These are phyloP conservation scores for Bolboschoenus planiculmis DNA, from an alignment of 176 grass and related monocot genomes.

Conservation along the genomic window DNA sequence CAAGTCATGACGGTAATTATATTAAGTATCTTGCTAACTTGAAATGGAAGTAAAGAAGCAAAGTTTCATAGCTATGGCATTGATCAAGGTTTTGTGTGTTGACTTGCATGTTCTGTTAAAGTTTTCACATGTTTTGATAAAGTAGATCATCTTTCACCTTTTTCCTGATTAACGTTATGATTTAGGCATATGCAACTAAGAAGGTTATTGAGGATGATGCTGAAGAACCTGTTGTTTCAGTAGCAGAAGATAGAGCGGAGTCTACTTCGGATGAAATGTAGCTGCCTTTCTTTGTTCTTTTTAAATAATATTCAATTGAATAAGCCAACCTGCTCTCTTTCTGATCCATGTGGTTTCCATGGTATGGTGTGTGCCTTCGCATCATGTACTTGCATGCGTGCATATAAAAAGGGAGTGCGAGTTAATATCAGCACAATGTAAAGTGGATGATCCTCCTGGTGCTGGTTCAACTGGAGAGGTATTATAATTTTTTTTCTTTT, in stretches of 20 bases:
- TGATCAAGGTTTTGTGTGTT: neutral
- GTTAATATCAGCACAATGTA: neutral
- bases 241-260: neutral
- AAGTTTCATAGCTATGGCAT: neutral
- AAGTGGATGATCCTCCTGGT: neutral
- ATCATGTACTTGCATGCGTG: neutral
- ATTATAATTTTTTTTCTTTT: neutral
- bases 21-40: neutral
- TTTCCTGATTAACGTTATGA: neutral
- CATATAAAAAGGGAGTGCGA: conserved; percentile 6
- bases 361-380: neutral
- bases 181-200: neutral
- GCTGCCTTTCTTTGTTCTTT: neutral
- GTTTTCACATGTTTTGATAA: neutral
- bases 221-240: neutral
- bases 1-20: neutral
- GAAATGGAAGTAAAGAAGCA: neutral
- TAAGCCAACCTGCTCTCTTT: neutral
- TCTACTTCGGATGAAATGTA: conserved; percentile 1
- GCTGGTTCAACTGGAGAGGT: conserved; percentile 18
- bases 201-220: neutral
- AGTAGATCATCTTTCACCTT: neutral
- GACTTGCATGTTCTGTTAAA: neutral
- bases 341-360: neutral
- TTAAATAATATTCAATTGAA: neutral